A percentile compares a stretch with the other conserved stretches of the same genome.
Conservation (phyloP, 139 green algal species). For the Chlamydomonas sp. region DNA sequence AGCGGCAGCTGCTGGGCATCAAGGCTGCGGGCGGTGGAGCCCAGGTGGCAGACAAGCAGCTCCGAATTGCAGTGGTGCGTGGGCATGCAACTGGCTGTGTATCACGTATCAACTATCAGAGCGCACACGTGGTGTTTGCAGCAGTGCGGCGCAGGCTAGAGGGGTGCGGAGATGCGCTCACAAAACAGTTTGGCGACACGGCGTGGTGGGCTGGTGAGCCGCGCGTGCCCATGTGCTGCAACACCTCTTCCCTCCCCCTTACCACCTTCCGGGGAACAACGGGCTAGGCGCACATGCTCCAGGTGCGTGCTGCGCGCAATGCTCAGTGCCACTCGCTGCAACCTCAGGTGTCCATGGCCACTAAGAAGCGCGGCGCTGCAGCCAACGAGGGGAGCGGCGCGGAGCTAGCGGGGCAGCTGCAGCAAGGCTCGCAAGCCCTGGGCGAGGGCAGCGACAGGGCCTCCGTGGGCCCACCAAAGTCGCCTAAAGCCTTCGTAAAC, state of each 20-base stretch:
- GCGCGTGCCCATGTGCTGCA: too few relatives aligned
- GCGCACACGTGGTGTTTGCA: too few relatives aligned
- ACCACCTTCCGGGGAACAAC: not conserved
- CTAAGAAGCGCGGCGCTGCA: not conserved
- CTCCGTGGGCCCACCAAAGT: not conserved
- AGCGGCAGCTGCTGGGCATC: not conserved
- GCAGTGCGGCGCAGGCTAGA: not conserved
- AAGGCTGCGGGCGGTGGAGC: not conserved
- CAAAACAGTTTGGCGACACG: too few relatives aligned
- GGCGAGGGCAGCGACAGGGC: not conserved
- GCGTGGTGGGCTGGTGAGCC: too few relatives aligned
- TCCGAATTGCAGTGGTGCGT: slow-evolving; percentile 15
- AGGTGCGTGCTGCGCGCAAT: not conserved
- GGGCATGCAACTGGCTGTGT: not conserved
- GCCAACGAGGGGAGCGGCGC: too few relatives aligned
- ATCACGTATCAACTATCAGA: too few relatives aligned
- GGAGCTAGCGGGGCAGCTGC: too few relatives aligned
- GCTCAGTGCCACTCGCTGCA: not conserved
- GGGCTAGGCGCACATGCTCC: not conserved
- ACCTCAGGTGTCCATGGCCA: slow-evolving; percentile 27
- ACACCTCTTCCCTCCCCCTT: not conserved
- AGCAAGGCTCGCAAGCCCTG: too few relatives aligned
- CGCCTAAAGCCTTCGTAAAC: not conserved
- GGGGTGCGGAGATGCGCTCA: not conserved
- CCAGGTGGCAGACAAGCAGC: not conserved